These are phyloP conservation scores for Populus ilicifolia DNA, from an alignment of 345 rosid genomes.

Conservation along the genomic window DNA sequence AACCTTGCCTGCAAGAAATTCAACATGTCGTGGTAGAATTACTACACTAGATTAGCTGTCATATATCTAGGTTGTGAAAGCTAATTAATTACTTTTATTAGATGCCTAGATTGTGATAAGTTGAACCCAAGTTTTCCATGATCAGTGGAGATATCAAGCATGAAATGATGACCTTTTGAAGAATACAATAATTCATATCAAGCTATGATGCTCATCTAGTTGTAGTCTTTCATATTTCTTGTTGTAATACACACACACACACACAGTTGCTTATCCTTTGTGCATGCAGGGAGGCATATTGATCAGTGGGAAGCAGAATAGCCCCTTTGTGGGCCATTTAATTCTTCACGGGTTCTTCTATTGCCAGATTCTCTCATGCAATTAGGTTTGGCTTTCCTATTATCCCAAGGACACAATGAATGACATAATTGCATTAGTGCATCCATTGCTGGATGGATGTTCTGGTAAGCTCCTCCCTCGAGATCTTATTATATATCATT, in stretches of 20 bases:
- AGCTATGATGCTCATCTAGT: not conserved
- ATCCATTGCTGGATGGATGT: not conserved
- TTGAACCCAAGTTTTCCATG: not conserved
- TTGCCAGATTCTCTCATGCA: constrained; percentile 47
- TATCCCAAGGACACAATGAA: not conserved
- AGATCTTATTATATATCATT: constrained; percentile 1
- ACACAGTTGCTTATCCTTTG: not conserved
- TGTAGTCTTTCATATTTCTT: not conserved
- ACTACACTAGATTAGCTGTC: constrained; percentile 4
- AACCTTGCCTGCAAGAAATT: not conserved
- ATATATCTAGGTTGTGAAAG: not conserved
- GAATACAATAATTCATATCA: not conserved
- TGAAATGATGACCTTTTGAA: not conserved
- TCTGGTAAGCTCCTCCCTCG: not conserved
- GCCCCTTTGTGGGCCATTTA: constrained; percentile 31
- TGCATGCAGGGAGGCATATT: constrained; percentile 4
- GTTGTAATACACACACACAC: not conserved
- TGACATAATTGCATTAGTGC: constrained; percentile 15
- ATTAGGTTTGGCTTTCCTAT: constrained; percentile 17
- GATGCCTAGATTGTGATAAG: not conserved
- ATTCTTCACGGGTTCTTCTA: constrained; percentile 54
- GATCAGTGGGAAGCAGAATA: constrained; percentile 14
- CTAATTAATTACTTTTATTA: not conserved
- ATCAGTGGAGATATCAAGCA: not conserved
- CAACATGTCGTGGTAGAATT: not conserved